Base-by-base conservation (phyloP, 495 filamentous ascomycete species). In the Aspergillus kassunensis region DNA sequence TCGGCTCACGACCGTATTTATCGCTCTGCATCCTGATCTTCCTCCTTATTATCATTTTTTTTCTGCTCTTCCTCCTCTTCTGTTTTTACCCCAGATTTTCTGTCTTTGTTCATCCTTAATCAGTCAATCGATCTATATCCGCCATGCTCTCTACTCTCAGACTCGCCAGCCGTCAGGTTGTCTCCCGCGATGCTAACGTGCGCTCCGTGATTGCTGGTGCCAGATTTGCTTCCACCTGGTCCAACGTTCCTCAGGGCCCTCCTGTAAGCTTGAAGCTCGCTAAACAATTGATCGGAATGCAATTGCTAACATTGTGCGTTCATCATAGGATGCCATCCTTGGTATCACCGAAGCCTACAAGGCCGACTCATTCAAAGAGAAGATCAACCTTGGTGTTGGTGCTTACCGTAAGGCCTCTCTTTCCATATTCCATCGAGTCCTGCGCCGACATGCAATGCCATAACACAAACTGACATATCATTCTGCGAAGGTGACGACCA, bases 331-430 rank as follows among this genome's bases (percentile, higher is more conserved):
- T 87, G 88, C 86, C 40, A 91, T 92, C 73, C 80, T 91, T 81
- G 92, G 92, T 76, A 95, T 98, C 76, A 97, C 93, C 45, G 93
- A 98, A 76, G 93, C 93, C 44, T 98, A 93, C 87, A 98, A 97
- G 81, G 90, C 91, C 64, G 92, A 98, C 65, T 79, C 72, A 56
- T 90, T 93, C 72, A 73, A 83, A 47, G 80, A 92, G 73, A 98
- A 98, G 84, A 96, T 97, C 79, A 97, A 97, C 76, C 80, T 98
- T 48, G 91, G 90, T 85, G 81, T 76, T 70, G 74, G 68, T 44
- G 72, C 67, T 44, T 80, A 80, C 69, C 77, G 77, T 80, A 70
- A 64, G 69, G 30, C 51, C 20, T 19, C 35, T 41, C n/a, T 12
- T 24, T 13, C 19, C 12, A 7, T 35, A n/a, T 47, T 34, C 34